Evolutionary conservation across 148 eudicot species (phyloP).

Genomic region (Dysphania ambrosioides): DNA sequence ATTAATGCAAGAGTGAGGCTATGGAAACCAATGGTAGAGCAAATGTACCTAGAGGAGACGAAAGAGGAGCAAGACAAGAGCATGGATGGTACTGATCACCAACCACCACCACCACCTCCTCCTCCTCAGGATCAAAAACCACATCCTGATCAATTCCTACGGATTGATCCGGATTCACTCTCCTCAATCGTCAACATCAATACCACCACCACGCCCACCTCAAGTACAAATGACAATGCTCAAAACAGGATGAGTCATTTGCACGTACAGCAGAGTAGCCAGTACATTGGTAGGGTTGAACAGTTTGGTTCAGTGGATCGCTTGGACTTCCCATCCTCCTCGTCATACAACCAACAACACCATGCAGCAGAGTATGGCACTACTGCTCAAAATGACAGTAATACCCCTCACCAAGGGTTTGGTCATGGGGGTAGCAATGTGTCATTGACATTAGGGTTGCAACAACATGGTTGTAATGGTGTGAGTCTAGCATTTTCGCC

Average conservation of each 20-base stretch:
- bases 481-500: slow-evolving; percentile 62
- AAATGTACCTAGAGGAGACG: slow-evolving; percentile 91
- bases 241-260: not conserved
- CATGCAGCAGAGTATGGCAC: slow-evolving; percentile 28
- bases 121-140: slow-evolving; percentile 65
- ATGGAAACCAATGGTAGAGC: slow-evolving; percentile 99
- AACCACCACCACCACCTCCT: slow-evolving; percentile 19
- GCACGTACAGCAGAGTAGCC: slow-evolving; percentile 26
- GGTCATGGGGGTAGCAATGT: slow-evolving; percentile 40
- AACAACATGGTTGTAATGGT: slow-evolving; percentile 65
- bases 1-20: slow-evolving; percentile 96
- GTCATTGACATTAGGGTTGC: slow-evolving; percentile 85
- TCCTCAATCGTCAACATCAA: slow-evolving; percentile 59
- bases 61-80: slow-evolving; percentile 48
- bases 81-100: slow-evolving; percentile 26
- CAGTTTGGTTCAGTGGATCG: slow-evolving; percentile 45
- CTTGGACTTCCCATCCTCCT: slow-evolving; percentile 49
- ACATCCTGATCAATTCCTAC: slow-evolving; percentile 46
- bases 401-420: slow-evolving; percentile 34
- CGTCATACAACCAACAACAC: slow-evolving; percentile 48
- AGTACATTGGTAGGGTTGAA: slow-evolving; percentile 45
- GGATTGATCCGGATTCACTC: slow-evolving; percentile 65
- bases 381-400: slow-evolving; percentile 21
- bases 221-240: not conserved
- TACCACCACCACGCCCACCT: slow-evolving; percentile 16